Evolutionary conservation across 2,329 filamentous ascomycete species (phyloP).

Genomic region (Cladobotryum mycophilum): DNA sequence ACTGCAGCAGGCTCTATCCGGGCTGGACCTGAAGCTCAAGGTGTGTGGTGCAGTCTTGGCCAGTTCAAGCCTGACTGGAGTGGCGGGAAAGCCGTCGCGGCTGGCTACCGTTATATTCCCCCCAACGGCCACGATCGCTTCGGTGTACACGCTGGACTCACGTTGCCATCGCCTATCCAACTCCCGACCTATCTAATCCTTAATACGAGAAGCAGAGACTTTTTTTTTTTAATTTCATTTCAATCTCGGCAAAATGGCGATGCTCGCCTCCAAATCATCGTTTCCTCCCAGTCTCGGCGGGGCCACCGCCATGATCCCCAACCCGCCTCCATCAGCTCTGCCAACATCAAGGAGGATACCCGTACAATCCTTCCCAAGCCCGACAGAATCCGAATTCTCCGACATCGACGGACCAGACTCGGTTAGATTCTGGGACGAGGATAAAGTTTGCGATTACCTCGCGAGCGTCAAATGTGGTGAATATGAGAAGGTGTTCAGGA

Average conservation of each 20-base stretch:
- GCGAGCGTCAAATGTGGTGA: slow-evolving; percentile 86
- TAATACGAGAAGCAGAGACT: not conserved
- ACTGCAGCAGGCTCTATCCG: not conserved
- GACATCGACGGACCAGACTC: slow-evolving; percentile 71
- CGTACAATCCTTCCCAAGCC: slow-evolving; percentile 61
- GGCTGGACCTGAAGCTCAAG: not conserved
- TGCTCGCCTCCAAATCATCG: slow-evolving; percentile 69
- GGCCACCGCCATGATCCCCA: slow-evolving; percentile 39
- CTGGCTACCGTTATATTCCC: not conserved
- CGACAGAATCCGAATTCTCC: slow-evolving; percentile 89
- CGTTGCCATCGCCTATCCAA: too few species aligned
- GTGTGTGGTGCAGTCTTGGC: not conserved
- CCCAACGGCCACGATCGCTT: not conserved
- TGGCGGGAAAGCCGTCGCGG: not conserved
- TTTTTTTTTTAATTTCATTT: not conserved
- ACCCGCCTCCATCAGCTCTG: slow-evolving; percentile 42
- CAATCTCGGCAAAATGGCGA: slow-evolving; percentile 48
- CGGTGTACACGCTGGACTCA: too few species aligned
- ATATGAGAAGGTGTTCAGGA: slow-evolving; percentile 83
- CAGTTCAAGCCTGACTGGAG: not conserved
- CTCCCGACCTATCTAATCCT: too few species aligned
- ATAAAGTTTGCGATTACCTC: slow-evolving; percentile 85
- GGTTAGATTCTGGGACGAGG: slow-evolving; percentile 84
- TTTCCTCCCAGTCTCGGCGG: slow-evolving; percentile 52
- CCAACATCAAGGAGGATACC: slow-evolving; percentile 47